phyloP scores from a whole-genome alignment of 257 asterid species.

The Paulownia fortunei region DNA sequence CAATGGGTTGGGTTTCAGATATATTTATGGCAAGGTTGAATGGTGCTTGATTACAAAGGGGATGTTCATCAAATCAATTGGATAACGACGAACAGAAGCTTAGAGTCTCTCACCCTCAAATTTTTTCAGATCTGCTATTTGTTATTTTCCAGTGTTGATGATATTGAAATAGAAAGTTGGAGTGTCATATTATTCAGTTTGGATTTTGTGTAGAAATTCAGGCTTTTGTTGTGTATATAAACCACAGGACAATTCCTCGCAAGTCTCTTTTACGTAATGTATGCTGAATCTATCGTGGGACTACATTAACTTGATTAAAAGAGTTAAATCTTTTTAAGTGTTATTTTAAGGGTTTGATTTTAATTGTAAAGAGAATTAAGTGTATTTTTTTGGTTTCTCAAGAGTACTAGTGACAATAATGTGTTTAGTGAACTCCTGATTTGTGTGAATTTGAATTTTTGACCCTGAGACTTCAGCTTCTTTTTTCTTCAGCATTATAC shows the following conservation, averaged over 20 bases:
- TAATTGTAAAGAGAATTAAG: not conserved
- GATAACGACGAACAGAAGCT: not conserved
- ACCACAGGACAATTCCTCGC: not conserved
- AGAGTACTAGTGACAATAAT: not conserved
- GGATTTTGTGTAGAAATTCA: not conserved
- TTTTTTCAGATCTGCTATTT: not conserved
- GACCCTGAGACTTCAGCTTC: not conserved
- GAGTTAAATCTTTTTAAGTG: not conserved
- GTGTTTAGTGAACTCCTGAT: not conserved
- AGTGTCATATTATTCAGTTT: not conserved
- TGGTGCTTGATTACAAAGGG: not conserved
- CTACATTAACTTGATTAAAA: slow-evolving; percentile 4
- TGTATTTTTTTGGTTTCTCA: not conserved
- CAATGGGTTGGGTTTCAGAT: not conserved
- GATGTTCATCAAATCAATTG: not conserved
- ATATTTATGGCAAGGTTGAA: not conserved
- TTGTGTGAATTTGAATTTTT: not conserved
- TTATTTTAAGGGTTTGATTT: not conserved
- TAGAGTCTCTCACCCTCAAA: not conserved
- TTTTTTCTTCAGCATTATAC: slow-evolving; percentile 3
- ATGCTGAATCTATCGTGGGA: not conserved
- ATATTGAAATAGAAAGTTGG: not conserved
- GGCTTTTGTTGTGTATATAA: not conserved
- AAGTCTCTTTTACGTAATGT: not conserved
- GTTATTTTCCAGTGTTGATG: slow-evolving; percentile 14